phyloP scores from a whole-genome alignment of 176 grass and related monocot genomes.

The Hyparrhenia diplandra region DNA sequence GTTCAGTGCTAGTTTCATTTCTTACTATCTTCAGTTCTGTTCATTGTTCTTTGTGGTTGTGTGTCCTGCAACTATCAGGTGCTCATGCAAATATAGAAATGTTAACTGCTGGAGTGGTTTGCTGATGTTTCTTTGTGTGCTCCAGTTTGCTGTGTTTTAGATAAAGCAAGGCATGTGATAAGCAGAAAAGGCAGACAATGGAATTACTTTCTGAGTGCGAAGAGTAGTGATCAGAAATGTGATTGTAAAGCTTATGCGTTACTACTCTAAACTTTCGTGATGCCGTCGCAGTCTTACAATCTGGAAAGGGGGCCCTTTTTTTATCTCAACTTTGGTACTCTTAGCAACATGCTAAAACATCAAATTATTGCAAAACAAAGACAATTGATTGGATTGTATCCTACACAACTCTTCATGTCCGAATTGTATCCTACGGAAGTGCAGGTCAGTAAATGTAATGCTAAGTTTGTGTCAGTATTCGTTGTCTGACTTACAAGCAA shows the following conservation, averaged over 20 bases:
- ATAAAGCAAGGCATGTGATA: not conserved
- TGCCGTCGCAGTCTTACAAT: not conserved
- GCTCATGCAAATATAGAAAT: not conserved
- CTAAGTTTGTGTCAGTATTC: not conserved
- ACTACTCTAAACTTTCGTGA: not conserved
- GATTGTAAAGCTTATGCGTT: not conserved
- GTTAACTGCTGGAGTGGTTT: not conserved
- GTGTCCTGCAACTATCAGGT: not conserved
- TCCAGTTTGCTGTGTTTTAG: constrained; percentile 4
- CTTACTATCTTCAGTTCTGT: not conserved
- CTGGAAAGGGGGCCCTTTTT: not conserved
- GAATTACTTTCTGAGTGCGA: constrained; percentile 1
- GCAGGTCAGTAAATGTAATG: not conserved
- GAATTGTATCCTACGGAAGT: no score
- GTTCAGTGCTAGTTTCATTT: not conserved
- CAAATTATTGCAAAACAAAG: not conserved
- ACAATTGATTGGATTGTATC: not conserved
- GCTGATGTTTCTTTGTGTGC: not conserved
- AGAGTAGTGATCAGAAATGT: no score
- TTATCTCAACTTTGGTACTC: not conserved
- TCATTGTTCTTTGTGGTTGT: not conserved
- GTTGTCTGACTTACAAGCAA: not conserved
- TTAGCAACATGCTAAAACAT: not conserved
- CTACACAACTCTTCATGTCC: not conserved
- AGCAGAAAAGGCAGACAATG: not conserved